These are phyloP conservation scores for Fusarium sp. DNA, from an alignment of 2,329 filamentous ascomycete genomes.

Conservation along the genomic window DNA sequence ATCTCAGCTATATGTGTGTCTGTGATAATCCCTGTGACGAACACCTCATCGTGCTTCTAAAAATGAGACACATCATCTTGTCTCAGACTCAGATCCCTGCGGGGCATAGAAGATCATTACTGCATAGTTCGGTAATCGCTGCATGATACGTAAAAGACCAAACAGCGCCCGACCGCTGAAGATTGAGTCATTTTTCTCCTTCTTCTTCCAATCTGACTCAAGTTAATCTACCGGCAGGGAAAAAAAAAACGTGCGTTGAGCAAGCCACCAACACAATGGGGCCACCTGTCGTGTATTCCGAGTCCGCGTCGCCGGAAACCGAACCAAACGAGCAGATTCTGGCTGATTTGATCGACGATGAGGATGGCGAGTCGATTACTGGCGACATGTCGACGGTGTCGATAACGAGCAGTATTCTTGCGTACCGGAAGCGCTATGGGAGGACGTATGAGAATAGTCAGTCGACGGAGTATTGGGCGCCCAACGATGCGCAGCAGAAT, in stretches of 20 bases:
- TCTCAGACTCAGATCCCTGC: neutral
- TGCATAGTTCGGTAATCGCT: neutral
- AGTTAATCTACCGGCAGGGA: neutral
- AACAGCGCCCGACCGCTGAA: neutral
- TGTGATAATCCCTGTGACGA: neutral
- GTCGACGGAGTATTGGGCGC: slow-evolving; percentile 39
- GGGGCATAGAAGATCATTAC: neutral
- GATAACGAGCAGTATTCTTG: slow-evolving; percentile 28
- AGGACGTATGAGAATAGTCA: slow-evolving; percentile 32
- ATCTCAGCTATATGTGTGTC: neutral
- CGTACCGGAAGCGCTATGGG: slow-evolving; percentile 27
- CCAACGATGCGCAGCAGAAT: slow-evolving; percentile 43
- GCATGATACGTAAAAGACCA: neutral
- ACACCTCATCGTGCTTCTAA: neutral
- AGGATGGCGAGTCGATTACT: slow-evolving; percentile 4
- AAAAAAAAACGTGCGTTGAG: neutral
- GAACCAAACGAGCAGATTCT: neutral
- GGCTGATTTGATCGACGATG: neutral
- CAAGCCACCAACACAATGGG: slow-evolving; percentile 16
- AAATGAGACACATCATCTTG: neutral
- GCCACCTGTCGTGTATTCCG: neutral
- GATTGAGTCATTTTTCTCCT: neutral
- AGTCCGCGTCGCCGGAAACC: neutral
- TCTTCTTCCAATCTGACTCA: neutral
- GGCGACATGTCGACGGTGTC: slow-evolving; percentile 6